Evolutionary conservation across 2,329 filamentous ascomycete species (phyloP).

Genomic region (Phialophora macrospora): DNA sequence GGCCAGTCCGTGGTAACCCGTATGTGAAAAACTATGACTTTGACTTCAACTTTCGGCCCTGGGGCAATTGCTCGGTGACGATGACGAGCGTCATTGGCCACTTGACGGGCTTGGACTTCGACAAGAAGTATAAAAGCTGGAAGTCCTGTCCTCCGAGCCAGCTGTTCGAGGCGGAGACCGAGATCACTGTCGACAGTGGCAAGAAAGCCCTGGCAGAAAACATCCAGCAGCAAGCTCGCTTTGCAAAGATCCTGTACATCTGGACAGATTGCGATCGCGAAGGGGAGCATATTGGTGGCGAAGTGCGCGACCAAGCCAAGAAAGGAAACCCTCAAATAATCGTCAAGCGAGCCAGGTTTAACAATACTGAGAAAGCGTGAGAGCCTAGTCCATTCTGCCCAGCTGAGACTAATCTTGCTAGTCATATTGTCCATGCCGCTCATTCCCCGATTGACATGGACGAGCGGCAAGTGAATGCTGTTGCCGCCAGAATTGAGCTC

Average conservation of each 20-base stretch:
- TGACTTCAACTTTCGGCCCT: conserved; percentile 80
- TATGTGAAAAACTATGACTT: conserved; percentile 97
- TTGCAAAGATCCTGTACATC: conserved; percentile 79
- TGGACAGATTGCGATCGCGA: conserved; percentile 99
- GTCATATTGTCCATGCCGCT: conserved; percentile 85
- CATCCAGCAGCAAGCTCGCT: conserved; percentile 76
- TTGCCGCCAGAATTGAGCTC: conserved; percentile 85
- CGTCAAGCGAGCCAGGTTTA: conserved; percentile 87
- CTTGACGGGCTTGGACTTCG: conserved; percentile 80
- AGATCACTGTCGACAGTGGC: conserved; percentile 72
- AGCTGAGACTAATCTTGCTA: conserved; percentile 44
- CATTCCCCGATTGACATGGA: conserved; percentile 77
- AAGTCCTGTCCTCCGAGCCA: conserved; percentile 74
- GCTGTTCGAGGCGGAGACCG: conserved; percentile 80
- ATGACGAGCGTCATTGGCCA: conserved; percentile 96
- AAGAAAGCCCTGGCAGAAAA: conserved; percentile 83
- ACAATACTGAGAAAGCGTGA: conserved; percentile 90
- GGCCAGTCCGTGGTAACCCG: conserved; percentile 67
- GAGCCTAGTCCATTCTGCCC: conserved; percentile 43
- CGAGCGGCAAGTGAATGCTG: conserved; percentile 83
- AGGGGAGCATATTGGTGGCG: conserved; percentile 92
- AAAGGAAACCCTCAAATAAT: conserved; percentile 74
- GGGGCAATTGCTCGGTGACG: conserved; percentile 81
- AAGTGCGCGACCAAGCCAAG: conserved; percentile 81
- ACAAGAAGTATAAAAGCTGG: conserved; percentile 76